These are phyloP conservation scores for Peribolospora kevripleyi DNA, from an alignment of 768 basidiomycete genomes.

Conservation along the genomic window DNA sequence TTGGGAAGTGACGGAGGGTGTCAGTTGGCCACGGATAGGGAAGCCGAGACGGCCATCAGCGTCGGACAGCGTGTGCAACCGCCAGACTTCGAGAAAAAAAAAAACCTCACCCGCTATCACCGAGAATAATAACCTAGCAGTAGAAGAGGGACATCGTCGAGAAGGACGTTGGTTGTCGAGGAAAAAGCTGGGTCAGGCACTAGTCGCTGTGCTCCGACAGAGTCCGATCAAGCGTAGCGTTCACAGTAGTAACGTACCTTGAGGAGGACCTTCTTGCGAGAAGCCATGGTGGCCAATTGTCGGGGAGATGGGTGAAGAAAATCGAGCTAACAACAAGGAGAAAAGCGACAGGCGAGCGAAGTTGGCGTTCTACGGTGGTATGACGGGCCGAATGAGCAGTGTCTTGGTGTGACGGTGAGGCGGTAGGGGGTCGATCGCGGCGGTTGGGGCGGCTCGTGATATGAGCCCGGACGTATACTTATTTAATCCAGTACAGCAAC, in stretches of 20 bases:
- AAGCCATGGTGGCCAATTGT: conserved; percentile 36
- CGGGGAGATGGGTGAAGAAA: too few species aligned
- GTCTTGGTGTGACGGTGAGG: too few species aligned
- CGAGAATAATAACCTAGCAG: conserved; percentile 82
- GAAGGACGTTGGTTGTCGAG: background rate
- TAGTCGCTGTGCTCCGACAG: conserved; percentile 51
- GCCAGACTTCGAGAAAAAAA: too few species aligned
- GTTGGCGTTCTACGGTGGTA: too few species aligned
- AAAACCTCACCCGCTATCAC: conserved; percentile 15
- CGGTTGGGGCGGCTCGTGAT: too few species aligned
- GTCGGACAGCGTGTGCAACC: conserved; percentile 23
- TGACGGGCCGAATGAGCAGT: too few species aligned
- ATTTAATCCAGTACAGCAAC: too few species aligned
- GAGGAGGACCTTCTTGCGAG: conserved; percentile 25
- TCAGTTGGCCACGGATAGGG: background rate
- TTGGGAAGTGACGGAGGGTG: background rate
- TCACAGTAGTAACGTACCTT: conserved; percentile 19
- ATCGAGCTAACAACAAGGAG: too few species aligned
- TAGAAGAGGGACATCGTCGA: conserved; percentile 7
- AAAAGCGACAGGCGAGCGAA: too few species aligned
- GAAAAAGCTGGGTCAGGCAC: conserved; percentile 1
- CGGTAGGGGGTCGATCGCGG: too few species aligned
- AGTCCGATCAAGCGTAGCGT: conserved; percentile 37
- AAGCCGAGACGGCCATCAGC: conserved; percentile 12
- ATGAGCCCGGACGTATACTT: too few species aligned